Evolutionary conservation across 225 moss, liverwort and hornwort genomes (phyloP), one percentile per base, ranked within the genome.

Genomic region (Neckera pumila): DNA sequence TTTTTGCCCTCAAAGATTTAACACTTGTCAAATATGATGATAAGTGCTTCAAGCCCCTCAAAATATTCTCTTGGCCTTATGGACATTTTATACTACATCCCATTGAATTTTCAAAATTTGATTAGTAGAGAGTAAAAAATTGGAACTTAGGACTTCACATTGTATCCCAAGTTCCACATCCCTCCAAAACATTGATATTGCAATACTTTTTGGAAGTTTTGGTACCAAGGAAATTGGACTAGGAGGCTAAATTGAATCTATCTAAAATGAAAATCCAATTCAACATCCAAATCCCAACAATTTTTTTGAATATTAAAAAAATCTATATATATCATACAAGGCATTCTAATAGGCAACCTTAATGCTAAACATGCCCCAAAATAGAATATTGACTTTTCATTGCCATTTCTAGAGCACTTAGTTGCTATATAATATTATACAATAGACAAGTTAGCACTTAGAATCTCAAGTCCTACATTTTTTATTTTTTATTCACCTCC

Each of bases 241-340:
- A 43, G 0, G 5, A 43, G 5, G 3, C 2, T 0, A 0, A 27
- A 72, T 43, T 27, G 2, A 3, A 2, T 71, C 6, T 69, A 70
- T 1, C 14, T 26, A 70, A 71, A 70, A 43, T 43, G 1, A 5
- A 17, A 72, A 16, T 2, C 9, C 13, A 27, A 27, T 16, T 72
- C n/a, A n/a, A n/a, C n/a, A n/a, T n/a, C n/a, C n/a, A n/a, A n/a
- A n/a, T n/a, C n/a, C n/a, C n/a, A n/a, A 17, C 3, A 45, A 5
- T 17, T 10, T 17, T 11, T 72, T 27, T 4, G 8, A 43, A 27
- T 16, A 43, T 22, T 8, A 40, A 40, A 26, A 8, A 1, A 40
- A 70, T 1, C 3, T 0, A 14, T 14, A 40, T 38, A 8, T n/a
- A 22, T 2, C 26, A 42, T 15, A 7, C 26, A 25, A 25, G 3